Evolutionary conservation across 2,329 filamentous ascomycete species (phyloP).

Genomic region (Colletotrichum tropicale): DNA sequence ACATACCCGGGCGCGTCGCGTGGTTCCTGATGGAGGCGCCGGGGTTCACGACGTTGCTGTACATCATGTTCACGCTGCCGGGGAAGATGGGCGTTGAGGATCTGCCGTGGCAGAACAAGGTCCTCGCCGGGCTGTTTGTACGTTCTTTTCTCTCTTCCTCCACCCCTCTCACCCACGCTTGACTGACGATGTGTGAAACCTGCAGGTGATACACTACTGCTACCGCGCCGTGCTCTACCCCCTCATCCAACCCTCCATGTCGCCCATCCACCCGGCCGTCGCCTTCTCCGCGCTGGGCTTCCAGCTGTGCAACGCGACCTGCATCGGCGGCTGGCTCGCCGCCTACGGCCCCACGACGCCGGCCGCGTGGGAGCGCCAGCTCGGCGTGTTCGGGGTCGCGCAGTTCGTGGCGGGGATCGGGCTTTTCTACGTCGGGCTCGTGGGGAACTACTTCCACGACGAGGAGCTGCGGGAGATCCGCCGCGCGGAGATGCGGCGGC

Average conservation of each 20-base stretch:
- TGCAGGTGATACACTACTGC: slow-evolving; percentile 83
- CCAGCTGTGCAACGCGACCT: slow-evolving; percentile 81
- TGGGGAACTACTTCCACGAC: slow-evolving; percentile 87
- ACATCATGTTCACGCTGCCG: slow-evolving; percentile 76
- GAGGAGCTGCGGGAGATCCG: slow-evolving; percentile 88
- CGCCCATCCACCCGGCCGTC: slow-evolving; percentile 78
- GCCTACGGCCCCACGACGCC: slow-evolving; percentile 76
- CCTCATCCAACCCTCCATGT: slow-evolving; percentile 88
- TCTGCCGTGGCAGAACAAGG: slow-evolving; percentile 79
- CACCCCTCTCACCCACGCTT: fast-evolving
- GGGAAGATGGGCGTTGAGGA: slow-evolving; percentile 57
- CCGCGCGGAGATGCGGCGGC: slow-evolving; percentile 66
- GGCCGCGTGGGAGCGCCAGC: slow-evolving; percentile 49
- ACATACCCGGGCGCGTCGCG: slow-evolving; percentile 85
- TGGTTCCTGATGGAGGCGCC: slow-evolving; percentile 91
- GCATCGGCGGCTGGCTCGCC: slow-evolving; percentile 79
- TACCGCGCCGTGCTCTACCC: slow-evolving; percentile 89
- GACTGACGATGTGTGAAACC: neutral
- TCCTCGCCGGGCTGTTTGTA: slow-evolving; percentile 72
- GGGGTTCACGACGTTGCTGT: slow-evolving; percentile 78
- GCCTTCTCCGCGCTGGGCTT: slow-evolving; percentile 70
- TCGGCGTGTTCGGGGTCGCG: slow-evolving; percentile 35
- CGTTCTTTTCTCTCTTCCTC: slow-evolving; percentile 14
- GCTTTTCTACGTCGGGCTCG: slow-evolving; percentile 78
- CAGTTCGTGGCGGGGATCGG: slow-evolving; percentile 69